Base-by-base conservation (phyloP, 2,329 filamentous ascomycete species). In the Mycosphaerelloides madeirae region DNA sequence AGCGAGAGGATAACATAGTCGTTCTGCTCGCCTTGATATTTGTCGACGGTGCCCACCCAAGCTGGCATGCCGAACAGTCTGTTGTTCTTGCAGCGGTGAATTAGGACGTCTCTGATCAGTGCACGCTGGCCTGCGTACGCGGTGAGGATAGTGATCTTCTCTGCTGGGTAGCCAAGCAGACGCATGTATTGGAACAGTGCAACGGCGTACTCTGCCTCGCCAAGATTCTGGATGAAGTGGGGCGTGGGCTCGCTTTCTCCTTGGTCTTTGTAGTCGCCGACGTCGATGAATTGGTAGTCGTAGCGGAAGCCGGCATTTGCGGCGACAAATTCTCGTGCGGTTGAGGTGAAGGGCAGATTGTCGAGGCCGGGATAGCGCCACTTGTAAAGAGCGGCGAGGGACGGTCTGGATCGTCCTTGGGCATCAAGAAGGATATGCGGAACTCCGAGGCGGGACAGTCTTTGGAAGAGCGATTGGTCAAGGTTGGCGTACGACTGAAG, bases 11-110 rank as follows among this genome's bases (percentile, higher is more conserved):
- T 95, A 56, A 98, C 81, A 61, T 96, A 97, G 62, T 98, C 93
- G 68, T 98, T 98, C 69, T 98, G 93, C 73, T 98, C 93, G 65
- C 93, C 94, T 71, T 98, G 93, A 62, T 97, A 98, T 66, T 95
- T 96, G 71, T 98, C 93, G 52, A 98, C 91, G 4, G 94, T 98
- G 3, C 87, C 90, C 20, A 98, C 87, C 41, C 85, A 84, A 66
- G 84, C 85, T 14, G 93, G 93, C 66, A 95, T 71, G 7, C 91
- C 90, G 68, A 98, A 98, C 15, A 97, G 72, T 2, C 82, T 72
- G 58, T 89, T 94, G 57, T 80, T 84, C 29, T 82, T 84, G 66
- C 93, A 98, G 46, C 93, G 79, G 62, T 94, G 87, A 12, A 71
- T 73, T 40, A 98, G 70, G 3, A 98, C 88, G 65, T 98, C 91